These are phyloP conservation scores for Fraxinus floribunda DNA, from an alignment of 305 asterid genomes.

Conservation along the genomic window DNA sequence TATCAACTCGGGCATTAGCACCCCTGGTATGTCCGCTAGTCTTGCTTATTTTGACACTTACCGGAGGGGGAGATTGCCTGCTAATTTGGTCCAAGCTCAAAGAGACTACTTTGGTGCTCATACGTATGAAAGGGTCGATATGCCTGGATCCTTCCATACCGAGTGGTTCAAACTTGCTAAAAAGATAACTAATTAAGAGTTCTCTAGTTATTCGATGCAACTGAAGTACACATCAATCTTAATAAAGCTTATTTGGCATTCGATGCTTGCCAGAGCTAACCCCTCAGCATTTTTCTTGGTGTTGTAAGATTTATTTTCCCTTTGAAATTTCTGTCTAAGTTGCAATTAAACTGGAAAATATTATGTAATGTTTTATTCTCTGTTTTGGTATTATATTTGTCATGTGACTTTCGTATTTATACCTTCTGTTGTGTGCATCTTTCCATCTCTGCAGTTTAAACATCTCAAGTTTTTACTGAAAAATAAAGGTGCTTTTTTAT, in stretches of 20 bases:
- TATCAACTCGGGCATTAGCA: conserved; percentile 79
- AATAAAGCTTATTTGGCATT: conserved; percentile 14
- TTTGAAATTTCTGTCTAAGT: not conserved
- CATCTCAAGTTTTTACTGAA: not conserved
- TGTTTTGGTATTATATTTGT: not conserved
- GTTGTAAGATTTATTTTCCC: conserved; percentile 11
- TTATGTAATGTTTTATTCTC: not conserved
- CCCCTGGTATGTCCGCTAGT: conserved; percentile 95
- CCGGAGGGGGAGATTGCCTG: conserved; percentile 84
- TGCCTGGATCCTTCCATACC: conserved; percentile 75
- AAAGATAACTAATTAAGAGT: conserved; percentile 36
- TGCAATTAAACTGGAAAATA: not conserved
- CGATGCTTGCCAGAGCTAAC: conserved; percentile 7
- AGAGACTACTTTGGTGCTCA: conserved; percentile 97
- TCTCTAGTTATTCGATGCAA: conserved; percentile 3
- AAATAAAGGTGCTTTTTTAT: not conserved
- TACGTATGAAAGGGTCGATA: conserved; percentile 79
- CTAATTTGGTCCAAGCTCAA: conserved; percentile 93
- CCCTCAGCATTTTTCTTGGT: not conserved
- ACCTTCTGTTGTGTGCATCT: not conserved
- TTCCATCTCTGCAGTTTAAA: not conserved
- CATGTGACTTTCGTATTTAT: not conserved
- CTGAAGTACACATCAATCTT: conserved; percentile 26
- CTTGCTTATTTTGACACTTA: conserved; percentile 92
- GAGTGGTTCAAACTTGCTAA: conserved; percentile 94